phyloP scores from a whole-genome alignment of 1,284 basidiomycete species.

The Cutaneotrichosporon cavernicola region DNA sequence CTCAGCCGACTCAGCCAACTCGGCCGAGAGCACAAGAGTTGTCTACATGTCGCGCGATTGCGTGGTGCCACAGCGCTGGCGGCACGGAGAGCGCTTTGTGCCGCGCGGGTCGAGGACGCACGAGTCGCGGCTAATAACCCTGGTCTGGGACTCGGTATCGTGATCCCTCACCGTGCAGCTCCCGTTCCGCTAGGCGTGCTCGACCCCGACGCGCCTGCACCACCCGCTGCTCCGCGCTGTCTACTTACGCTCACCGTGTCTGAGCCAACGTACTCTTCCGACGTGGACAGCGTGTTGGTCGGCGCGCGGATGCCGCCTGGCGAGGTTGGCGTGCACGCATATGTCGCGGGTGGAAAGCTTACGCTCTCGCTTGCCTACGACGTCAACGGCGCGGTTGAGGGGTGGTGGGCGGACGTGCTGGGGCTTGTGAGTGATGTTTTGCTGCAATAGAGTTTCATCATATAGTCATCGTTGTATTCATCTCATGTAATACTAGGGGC shows the following conservation, averaged over 20 bases:
- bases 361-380: constrained; percentile 38
- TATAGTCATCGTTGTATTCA: neutral
- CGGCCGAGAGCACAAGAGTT: constrained; percentile 54
- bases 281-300: constrained; percentile 62
- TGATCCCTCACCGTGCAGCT: constrained; percentile 9
- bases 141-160: constrained; percentile 19
- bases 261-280: constrained; percentile 62
- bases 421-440: constrained; percentile 27
- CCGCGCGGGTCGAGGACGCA: constrained; percentile 69
- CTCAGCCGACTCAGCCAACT: too few relatives aligned
- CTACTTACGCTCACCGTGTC: constrained; percentile 74
- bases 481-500: neutral
- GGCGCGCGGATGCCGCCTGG: constrained; percentile 70
- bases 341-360: constrained; percentile 55
- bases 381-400: constrained; percentile 30
- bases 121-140: constrained; percentile 9
- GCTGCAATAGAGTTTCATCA: neutral
- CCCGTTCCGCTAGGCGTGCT: neutral
- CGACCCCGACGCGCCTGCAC: neutral
- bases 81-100: constrained; percentile 61
- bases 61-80: constrained; percentile 66
- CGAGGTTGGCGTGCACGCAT: constrained; percentile 71
- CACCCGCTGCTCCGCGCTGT: constrained; percentile 56
- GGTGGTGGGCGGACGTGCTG: constrained; percentile 31
- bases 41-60: constrained; percentile 62